Base-by-base conservation (phyloP, 345 rosid genomes). In the Stellera chamaejasme region DNA sequence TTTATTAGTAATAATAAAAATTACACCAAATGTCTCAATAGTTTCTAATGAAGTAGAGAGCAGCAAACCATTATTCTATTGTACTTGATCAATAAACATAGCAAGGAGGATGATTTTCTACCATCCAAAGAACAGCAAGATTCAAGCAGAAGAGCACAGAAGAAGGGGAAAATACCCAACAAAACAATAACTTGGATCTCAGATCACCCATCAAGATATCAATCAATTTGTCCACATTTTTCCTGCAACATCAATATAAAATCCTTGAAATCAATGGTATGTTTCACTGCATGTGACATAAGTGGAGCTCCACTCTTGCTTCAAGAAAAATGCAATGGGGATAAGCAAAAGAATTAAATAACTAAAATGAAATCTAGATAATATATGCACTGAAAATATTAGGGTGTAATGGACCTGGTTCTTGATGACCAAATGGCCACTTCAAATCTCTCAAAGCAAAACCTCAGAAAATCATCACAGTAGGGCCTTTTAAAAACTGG, bases 161-260 rank as follows among this genome's bases (percentile, higher is more conserved):
- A 28, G 28, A 75, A 42, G 11, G 56, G 42, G 25, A 13, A 59
- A 76, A 52, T 72, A 92, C 98, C 99, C 96, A 93, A 68, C 86
- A 84, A 76, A 93, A 89, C 44, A 92, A 69, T 66, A 89, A 62
- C 71, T 76, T 81, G 41, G 53, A 66, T 83, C 73, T 89, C 87
- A 86, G 62, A 70, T 88, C 89, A 44, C 89, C 91, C 67, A 93
- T 66, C 70, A 89, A 69, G 74, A 55, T 79, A 41, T 86, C 77
- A 50, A 84, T 67, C 57, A 86, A 62, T 58, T 69, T 71, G 10
- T 71, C 76, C 44, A 92, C 74, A 48, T 82, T 84, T 59, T 67
- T 68, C 79, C 97, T 92, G 72, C 32, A 66, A 62, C 52, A 66
- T 58, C 28, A 32, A 5, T 32, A 5, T 27, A 32, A 53, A 10